Evolutionary conservation across 2,329 filamentous ascomycete genomes (phyloP), one percentile per base, ranked within the genome.

Genomic region (Leptographium procerum): DNA sequence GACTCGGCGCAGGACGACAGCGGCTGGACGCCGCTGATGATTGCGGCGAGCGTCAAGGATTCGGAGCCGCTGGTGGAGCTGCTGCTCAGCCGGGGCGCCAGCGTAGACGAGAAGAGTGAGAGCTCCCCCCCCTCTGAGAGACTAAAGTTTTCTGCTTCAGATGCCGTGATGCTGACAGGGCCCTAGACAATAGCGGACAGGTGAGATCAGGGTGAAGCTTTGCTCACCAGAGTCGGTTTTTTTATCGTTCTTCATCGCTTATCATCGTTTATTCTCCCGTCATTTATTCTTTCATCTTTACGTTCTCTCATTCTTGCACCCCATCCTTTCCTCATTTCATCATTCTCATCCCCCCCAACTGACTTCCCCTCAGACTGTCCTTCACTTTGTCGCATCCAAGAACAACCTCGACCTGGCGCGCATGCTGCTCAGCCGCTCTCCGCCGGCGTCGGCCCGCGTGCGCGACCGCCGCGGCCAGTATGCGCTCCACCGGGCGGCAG

Each of bases 381-480:
- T 99, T 24, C 92, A 97, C 72, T 96, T 97, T 69, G 85, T 91
- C 54, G 87, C 89, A 16, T 96, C 91, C 34, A 99, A 99, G 72
- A 84, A 83, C 66, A 91, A 95, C 68, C 76, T 96, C 51, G 89
- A 95, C 63, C 79, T 88, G 8, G 90, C 90, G 29, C 86, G 85
- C 54, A 84, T 83, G 59, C 81, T 99, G n/a, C 73, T 99, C 45
- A 78, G 81, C 22, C 79, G 84, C 65, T 87, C 88, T 59, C 77
- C 79, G 0, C 74, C 80, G 1, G 92, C 90, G 14, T 90, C 86
- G 5, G 83, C 91, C 1, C 79, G 92, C 29, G 79, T 91, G 2
- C 89, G 89, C 63, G 94, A 99, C 69, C 88, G 83, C 67, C 82
- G 91, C 33, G 89, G 89, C n/a, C 92, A 96, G 69, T 84, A 96